A percentile compares a stretch with the other conserved stretches of the same genome.
These are phyloP conservation scores for Globisporangium solare DNA, from an alignment of 352 stramenopile genomes.

Conservation along the genomic window DNA sequence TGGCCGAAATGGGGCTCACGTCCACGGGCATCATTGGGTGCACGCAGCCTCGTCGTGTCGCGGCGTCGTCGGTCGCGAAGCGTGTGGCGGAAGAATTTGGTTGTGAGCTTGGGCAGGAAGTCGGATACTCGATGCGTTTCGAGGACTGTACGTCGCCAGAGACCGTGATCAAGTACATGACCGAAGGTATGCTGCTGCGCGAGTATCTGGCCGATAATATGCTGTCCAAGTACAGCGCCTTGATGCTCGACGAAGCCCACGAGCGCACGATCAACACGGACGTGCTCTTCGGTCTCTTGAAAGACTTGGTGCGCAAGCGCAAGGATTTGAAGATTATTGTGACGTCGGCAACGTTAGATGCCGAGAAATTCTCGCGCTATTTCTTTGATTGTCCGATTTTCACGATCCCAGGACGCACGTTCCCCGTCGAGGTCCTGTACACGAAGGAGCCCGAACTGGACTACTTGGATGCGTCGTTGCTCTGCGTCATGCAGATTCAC, in stretches of 20 bases:
- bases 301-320: slow-evolving; percentile 80
- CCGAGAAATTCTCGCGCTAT: slow-evolving; percentile 97
- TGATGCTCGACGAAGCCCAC: slow-evolving; percentile 99
- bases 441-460: slow-evolving; percentile 98
- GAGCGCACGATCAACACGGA: slow-evolving; percentile 98
- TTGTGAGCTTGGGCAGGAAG: slow-evolving; percentile 90
- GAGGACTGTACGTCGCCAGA: slow-evolving; percentile 82
- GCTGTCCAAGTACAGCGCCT: slow-evolving; percentile 91
- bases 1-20: slow-evolving; percentile 97
- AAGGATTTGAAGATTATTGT: slow-evolving; percentile 90
- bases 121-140: slow-evolving; percentile 92
- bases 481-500: slow-evolving; percentile 99
- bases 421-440: slow-evolving; percentile 98
- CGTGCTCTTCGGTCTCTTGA: slow-evolving; percentile 96
- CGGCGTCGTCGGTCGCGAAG: slow-evolving; percentile 96
- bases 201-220: slow-evolving; percentile 97
- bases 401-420: slow-evolving; percentile 97
- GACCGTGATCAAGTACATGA: slow-evolving; percentile 99
- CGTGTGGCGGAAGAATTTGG: slow-evolving; percentile 97
- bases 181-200: slow-evolving; percentile 99
- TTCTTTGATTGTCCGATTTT: slow-evolving; percentile 99
- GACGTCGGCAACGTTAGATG: slow-evolving; percentile 94
- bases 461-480: slow-evolving; percentile 97
- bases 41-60: slow-evolving; percentile 97
- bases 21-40: slow-evolving; percentile 96